Evolutionary conservation across 805 yeast species (phyloP), one percentile per base, ranked within the genome.

Genomic region (Yamadazyma nakazawae): DNA sequence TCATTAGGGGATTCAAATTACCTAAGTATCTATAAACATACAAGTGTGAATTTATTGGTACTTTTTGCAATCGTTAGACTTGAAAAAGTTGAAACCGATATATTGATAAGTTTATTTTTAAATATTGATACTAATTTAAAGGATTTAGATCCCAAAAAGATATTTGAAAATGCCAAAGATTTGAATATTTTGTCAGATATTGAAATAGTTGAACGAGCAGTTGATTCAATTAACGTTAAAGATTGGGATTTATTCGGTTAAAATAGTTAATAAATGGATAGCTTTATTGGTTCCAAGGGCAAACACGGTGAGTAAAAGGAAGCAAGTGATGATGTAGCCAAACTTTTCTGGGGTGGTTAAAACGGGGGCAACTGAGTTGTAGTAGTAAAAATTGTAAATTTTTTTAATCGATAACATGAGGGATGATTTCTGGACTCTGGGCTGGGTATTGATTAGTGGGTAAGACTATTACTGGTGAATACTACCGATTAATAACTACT

Each of bases 161-260:
- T 45, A 11, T 39, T 39, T n/a, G 31, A 34, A 13, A 28, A 16
- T 2, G 24, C 34, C 30, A 9, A 8, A 8, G 36, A 24, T 24
- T 42, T 26, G 30, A 13, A 14, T 16, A 36, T 45, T 17, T n/a
- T 19, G 30, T 3, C 10, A 3, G 52, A 48, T 30, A 32, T 30
- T 14, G 28, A 35, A 12, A 18, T 48, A 1, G 36, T 46, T 13
- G 37, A 43, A 13, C 16, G 13, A 5, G 43, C 45, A n/a, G 25
- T 41, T 2, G 21, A 21, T 3, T 25, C 51, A 9, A 57, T 75
- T 37, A 58, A 62, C 38, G 67, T 81, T n/a, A 56, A 64, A 17
- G 68, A 77, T 51, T 78, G 82, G 81, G 59, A 54, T 1, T 59
- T 79, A 25, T 79, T 79, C 56, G 41, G 41, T 4, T 37, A 37